Evolutionary conservation across 108 stramenopile species (phyloP).

Genomic region (Nitzschia sp.): DNA sequence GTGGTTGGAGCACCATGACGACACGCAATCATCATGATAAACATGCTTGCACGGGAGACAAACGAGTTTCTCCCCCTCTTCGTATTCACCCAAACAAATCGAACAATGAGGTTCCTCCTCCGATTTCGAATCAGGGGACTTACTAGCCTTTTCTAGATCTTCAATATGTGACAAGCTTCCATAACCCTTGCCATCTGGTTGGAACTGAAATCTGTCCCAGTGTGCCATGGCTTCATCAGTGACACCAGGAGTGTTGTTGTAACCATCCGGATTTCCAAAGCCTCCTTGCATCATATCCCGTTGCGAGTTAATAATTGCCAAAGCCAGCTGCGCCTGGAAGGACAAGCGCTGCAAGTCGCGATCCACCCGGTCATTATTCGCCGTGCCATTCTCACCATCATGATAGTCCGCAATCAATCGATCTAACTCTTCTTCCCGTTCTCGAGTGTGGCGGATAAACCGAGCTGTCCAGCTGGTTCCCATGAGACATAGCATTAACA

Average conservation of each 20-base stretch:
- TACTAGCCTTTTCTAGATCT: slow-evolving; percentile 6
- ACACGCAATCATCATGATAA: slow-evolving; percentile 81
- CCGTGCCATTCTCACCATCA: slow-evolving; percentile 35
- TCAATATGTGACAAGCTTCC: slow-evolving; percentile 38
- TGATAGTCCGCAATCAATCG: slow-evolving; percentile 53
- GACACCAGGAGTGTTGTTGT: slow-evolving; percentile 54
- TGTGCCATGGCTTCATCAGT: slow-evolving; percentile 65
- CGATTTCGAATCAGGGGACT: slow-evolving; percentile 23
- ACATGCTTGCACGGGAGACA: slow-evolving; percentile 76
- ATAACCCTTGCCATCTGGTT: slow-evolving; percentile 31
- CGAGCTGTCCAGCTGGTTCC: slow-evolving; percentile 74
- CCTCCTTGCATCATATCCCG: slow-evolving; percentile 88
- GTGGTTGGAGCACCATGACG: slow-evolving; percentile 78
- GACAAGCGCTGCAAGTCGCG: slow-evolving; percentile 57
- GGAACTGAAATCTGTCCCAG: slow-evolving; percentile 72
- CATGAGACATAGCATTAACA: slow-evolving; percentile 67
- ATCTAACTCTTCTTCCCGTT: slow-evolving; percentile 77
- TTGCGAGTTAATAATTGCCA: slow-evolving; percentile 88
- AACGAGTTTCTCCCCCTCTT: slow-evolving; percentile 68
- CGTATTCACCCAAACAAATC: slow-evolving; percentile 89
- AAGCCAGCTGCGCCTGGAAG: slow-evolving; percentile 91
- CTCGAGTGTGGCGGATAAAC: slow-evolving; percentile 61
- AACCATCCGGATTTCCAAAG: slow-evolving; percentile 68
- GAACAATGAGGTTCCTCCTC: slow-evolving; percentile 71
- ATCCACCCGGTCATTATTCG: slow-evolving; percentile 10